Evolutionary conservation across 305 asterid genomes (phyloP), one percentile per base, ranked within the genome.

Genomic region (Fraxinus sp.): DNA sequence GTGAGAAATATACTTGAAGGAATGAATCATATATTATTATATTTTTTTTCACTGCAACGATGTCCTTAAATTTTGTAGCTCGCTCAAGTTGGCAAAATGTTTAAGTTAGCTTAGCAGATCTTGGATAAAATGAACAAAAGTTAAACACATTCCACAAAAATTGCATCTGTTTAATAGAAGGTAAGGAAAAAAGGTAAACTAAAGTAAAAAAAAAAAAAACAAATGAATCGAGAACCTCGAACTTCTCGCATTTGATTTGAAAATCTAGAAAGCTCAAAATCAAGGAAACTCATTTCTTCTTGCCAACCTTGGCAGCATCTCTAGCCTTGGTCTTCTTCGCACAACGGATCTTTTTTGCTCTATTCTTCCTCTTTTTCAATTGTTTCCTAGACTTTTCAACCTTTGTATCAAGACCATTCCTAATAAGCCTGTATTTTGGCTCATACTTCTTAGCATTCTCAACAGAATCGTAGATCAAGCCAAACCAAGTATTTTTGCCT

Each of bases 361-460:
- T 89, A 89, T 93, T 93, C 90, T 93, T 93, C 62, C 97, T 86
- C 79, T 93, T 96, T 86, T 93, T 93, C 96, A 93, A 84, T 75
- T 93, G 97, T 79, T 93, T 93, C 86, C 97, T 92, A 0, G 97
- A 93, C 85, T 93, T 93, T 86, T 93, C 97, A 77, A 92, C 83
- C 97, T 92, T 92, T 70, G 94, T 91, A 49, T 90, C 97, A 80
- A 93, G 92, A 68, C 97, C 97, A 86, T 93, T 93, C 95, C 96
- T 91, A 89, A 93, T 92, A 85, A 92, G 95, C 70, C 97, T 90
- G 89, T 93, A 93, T 82, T 93, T 93, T 0, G 97, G 97, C 92
- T 93, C 96, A 3, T 62, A 92, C 73, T 92, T 92, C 91, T 92
- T 92, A 0, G 97, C 95, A 81, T 87, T 91, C 77, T 91, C 94